A percentile compares a stretch with the other conserved stretches of the same genome.
Conservation (phyloP, 2,329 filamentous ascomycete genomes). For the Pezizomycotina sp. region DNA sequence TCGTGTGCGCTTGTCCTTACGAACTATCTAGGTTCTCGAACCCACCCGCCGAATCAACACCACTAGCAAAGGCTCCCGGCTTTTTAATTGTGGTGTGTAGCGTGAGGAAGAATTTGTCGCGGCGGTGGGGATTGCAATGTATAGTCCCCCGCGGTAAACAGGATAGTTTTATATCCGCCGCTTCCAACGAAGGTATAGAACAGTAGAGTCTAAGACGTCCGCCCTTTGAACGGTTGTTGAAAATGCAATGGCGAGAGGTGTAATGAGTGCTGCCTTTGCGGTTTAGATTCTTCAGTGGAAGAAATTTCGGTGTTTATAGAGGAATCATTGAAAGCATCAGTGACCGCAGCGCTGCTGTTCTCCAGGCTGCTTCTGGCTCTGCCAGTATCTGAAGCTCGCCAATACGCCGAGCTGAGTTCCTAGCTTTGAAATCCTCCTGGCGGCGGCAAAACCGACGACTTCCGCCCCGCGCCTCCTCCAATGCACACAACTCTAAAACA, state of each 20-base stretch:
- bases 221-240: slow-evolving; percentile 54
- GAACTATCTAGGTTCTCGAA: slow-evolving; percentile 16
- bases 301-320: neutral
- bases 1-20: neutral
- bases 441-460: slow-evolving; percentile 21
- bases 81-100: slow-evolving; percentile 31
- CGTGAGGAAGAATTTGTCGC: slow-evolving; percentile 52
- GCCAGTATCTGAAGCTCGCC: neutral
- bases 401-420: slow-evolving; percentile 1
- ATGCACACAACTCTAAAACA: slow-evolving; percentile 37
- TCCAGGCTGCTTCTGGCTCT: neutral
- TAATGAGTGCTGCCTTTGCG: neutral
- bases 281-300: neutral
- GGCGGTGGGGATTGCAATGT: slow-evolving; percentile 60
- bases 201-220: slow-evolving; percentile 38
- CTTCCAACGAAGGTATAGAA: slow-evolving; percentile 27
- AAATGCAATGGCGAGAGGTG: slow-evolving; percentile 52
- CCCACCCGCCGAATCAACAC: slow-evolving; percentile 16
- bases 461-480: slow-evolving; percentile 52
- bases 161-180: slow-evolving; percentile 48
- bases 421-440: slow-evolving; percentile 7
- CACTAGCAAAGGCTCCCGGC: slow-evolving; percentile 10
- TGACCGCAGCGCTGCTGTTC: neutral
- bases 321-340: neutral
- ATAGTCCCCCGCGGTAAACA: slow-evolving; percentile 93